phyloP scores from a whole-genome alignment of 805 yeast species.

The Cyberlindnera xylosilytica region DNA sequence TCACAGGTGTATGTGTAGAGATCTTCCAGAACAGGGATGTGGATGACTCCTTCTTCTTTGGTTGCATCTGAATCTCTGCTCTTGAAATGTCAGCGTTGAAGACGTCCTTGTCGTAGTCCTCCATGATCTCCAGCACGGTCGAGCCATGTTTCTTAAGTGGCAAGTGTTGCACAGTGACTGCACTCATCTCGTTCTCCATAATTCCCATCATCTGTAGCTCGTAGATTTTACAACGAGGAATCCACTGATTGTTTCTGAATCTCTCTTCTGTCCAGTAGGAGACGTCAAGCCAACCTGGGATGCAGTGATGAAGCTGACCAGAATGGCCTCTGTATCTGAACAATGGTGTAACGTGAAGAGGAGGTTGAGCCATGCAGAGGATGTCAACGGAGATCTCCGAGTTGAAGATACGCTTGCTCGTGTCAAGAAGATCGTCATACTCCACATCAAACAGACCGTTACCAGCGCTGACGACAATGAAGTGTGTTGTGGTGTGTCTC shows the following conservation, averaged over 20 bases:
- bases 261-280: conserved; percentile 74
- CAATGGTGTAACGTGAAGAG: conserved; percentile 87
- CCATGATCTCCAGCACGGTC: conserved; percentile 60
- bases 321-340: conserved; percentile 63
- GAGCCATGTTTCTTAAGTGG: conserved; percentile 30
- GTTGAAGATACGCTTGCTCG: conserved; percentile 70
- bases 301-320: conserved; percentile 59
- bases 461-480: conserved; percentile 85
- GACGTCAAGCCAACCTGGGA: conserved; percentile 94
- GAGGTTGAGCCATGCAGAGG: conserved; percentile 85
- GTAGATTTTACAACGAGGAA: conserved; percentile 91
- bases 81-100: conserved; percentile 33
- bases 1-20: conserved; percentile 20
- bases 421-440: conserved; percentile 65
- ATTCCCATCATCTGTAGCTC: conserved; percentile 98
- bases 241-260: conserved; percentile 59
- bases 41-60: conserved; percentile 11
- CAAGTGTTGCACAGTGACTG: conserved; percentile 62
- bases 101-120: conserved; percentile 57
- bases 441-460: conserved; percentile 93
- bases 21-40: conserved; percentile 24
- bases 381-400: conserved; percentile 87
- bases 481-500: conserved; percentile 88
- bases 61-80: conserved; percentile 8
- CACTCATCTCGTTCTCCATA: conserved; percentile 83